Evolutionary conservation across 2,329 filamentous ascomycete species (phyloP), one percentile per base, ranked within the genome.

Genomic region (Trichophaea hybrida): DNA sequence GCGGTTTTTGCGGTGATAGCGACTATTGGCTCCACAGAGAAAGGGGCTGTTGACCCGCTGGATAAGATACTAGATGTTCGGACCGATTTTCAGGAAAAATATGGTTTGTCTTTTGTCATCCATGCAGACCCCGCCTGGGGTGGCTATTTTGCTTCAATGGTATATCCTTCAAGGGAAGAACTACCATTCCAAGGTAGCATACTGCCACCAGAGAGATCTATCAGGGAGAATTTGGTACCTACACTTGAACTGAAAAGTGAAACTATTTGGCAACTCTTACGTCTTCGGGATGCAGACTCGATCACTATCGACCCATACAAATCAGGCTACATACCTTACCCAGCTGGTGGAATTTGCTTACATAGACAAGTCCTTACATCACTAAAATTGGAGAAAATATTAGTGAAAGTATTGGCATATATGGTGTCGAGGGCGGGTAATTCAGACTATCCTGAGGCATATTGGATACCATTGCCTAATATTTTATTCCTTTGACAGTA

Each of bases 81-180:
- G 2, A 68, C 72, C 13, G 65, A 70, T 17, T 74, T 73, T 52
- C 74, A 76, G 62, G 67, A 68, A 2, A 15, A 12, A 15, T 12
- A 53, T 15, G 75, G 75, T 0, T 65, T 77, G 0, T 76, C 74
- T 0, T 77, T 77, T 55, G 59, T 75, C 0, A 69, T 78, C 6
- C 76, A 77, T 56, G 74, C 70, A 1, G 76, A 77, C 61, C 76
- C 74, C 0, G 75, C 75, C 0, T 78, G 76, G 76, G 75, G 76
- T 15, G 76, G 76, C 0, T 78, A 78, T 57, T 78, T 77, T 58
- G 70, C 70, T 31, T 72, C 72, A 0, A 76, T 76, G 74, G 34
- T 77, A 2, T 69, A n/a, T n/a, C 66, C 44, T 1, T 67, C 69
- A 1, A n/a, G n/a, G n/a, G n/a, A n/a, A n/a, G n/a, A n/a, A n/a